These are phyloP conservation scores for Thielaviopsis ethacetica DNA, from an alignment of 2,329 filamentous ascomycete species.

Conservation along the genomic window DNA sequence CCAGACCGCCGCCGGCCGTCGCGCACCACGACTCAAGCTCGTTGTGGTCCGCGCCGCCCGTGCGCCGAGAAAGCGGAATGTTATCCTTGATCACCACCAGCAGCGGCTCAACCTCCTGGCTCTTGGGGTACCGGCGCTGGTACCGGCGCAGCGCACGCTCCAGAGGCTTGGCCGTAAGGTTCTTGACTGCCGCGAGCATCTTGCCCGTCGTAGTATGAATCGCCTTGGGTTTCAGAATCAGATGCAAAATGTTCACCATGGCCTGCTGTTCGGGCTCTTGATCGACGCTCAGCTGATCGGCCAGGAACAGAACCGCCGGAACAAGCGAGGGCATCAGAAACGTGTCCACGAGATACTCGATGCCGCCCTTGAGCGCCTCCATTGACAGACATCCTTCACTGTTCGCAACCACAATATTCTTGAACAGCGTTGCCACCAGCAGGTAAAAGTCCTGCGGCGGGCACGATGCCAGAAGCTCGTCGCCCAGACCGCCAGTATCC, in stretches of 20 bases:
- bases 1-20: slow-evolving; percentile 37
- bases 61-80: slow-evolving; percentile 42
- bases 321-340: slow-evolving; percentile 68
- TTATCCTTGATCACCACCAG: slow-evolving; percentile 46
- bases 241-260: slow-evolving; percentile 53
- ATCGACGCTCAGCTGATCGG: slow-evolving; percentile 52
- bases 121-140: slow-evolving; percentile 48
- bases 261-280: slow-evolving; percentile 47
- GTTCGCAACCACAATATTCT: slow-evolving; percentile 56
- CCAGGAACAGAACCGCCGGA: slow-evolving; percentile 54
- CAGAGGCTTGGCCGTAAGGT: slow-evolving; percentile 52
- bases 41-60: slow-evolving; percentile 42
- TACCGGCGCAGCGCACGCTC: slow-evolving; percentile 51
- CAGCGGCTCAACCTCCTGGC: slow-evolving; percentile 54
- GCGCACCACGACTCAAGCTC: slow-evolving; percentile 54
- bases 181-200: slow-evolving; percentile 56
- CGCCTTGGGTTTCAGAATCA: slow-evolving; percentile 53
- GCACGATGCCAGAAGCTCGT: slow-evolving; percentile 69
- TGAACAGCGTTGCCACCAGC: slow-evolving; percentile 59
- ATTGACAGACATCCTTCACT: slow-evolving; percentile 48
- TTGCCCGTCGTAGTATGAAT: slow-evolving; percentile 54
- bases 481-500: slow-evolving; percentile 55
- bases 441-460: slow-evolving; percentile 71
- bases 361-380: slow-evolving; percentile 54
- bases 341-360: slow-evolving; percentile 66